These are phyloP conservation scores for Quercus bicolor DNA, from an alignment of 306 rosid species.

Conservation along the genomic window DNA sequence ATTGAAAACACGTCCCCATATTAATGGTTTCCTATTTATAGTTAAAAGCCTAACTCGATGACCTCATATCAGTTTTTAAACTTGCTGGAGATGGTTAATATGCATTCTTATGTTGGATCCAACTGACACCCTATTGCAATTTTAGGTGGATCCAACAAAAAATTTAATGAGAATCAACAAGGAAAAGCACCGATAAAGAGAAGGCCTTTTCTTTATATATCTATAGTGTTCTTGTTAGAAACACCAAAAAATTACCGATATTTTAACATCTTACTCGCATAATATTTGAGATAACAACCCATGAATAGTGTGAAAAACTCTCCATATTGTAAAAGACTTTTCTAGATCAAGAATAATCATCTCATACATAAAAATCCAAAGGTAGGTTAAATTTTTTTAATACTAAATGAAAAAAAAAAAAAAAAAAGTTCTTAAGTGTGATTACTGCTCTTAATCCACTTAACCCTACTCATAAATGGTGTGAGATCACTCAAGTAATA, in stretches of 20 bases:
- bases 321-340: neutral
- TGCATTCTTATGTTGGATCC: constrained; percentile 46
- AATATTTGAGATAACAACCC: no score
- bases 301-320: no score
- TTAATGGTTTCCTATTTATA: constrained; percentile 17
- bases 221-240: no score
- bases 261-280: no score
- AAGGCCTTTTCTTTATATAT: neutral
- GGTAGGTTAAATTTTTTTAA: neutral
- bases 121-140: constrained; percentile 40
- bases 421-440: no score
- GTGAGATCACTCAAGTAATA: no score
- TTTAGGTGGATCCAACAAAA: constrained; percentile 51
- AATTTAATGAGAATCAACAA: constrained; percentile 24
- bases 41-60: constrained; percentile 34
- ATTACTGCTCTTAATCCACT: no score
- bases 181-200: constrained; percentile 12
- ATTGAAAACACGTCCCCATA: constrained; percentile 28
- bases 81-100: constrained; percentile 28
- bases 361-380: constrained; percentile 29
- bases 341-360: constrained; percentile 32
- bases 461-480: no score
- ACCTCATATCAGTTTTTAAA: constrained; percentile 20
- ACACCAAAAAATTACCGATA: no score
- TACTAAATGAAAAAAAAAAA: no score